Conservation (phyloP, 139 green algal species). For the Pseudopediastrum boryanum region DNA sequence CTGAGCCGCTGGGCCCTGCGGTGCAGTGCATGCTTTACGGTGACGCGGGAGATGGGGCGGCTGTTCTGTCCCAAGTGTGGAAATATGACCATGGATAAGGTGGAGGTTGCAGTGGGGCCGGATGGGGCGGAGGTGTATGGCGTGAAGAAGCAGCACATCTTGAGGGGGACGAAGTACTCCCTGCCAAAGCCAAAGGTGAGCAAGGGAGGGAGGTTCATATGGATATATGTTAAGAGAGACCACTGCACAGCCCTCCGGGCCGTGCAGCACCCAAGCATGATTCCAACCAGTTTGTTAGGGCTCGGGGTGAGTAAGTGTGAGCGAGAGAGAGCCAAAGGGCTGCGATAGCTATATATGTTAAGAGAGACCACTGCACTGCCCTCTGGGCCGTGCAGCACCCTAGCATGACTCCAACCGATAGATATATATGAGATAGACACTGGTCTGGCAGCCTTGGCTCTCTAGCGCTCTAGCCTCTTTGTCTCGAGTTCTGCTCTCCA, state of each 20-base stretch:
- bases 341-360: neutral
- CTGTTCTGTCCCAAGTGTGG: slow-evolving; percentile 96
- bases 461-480: too few relatives aligned
- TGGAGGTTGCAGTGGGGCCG: slow-evolving; percentile 74
- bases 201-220: neutral
- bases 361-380: neutral
- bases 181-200: slow-evolving; percentile 90
- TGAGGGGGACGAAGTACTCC: slow-evolving; percentile 85
- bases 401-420: too few relatives aligned
- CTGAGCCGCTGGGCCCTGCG: slow-evolving; percentile 80
- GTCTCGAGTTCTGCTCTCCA: too few relatives aligned
- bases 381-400: neutral
- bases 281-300: neutral
- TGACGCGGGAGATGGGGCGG: slow-evolving; percentile 66
- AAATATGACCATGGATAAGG: slow-evolving; percentile 87
- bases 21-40: slow-evolving; percentile 83
- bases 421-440: too few relatives aligned
- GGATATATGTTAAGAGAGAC: too few relatives aligned
- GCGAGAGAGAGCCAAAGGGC: too few relatives aligned
- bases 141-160: slow-evolving; percentile 77
- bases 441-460: too few relatives aligned
- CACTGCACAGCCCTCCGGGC: too few relatives aligned
- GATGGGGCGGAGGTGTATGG: slow-evolving; percentile 84
- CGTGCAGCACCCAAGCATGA: neutral
- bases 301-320: neutral